Evolutionary conservation across 352 stramenopile genomes (phyloP).

Genomic region (Phytopythium litorale): DNA sequence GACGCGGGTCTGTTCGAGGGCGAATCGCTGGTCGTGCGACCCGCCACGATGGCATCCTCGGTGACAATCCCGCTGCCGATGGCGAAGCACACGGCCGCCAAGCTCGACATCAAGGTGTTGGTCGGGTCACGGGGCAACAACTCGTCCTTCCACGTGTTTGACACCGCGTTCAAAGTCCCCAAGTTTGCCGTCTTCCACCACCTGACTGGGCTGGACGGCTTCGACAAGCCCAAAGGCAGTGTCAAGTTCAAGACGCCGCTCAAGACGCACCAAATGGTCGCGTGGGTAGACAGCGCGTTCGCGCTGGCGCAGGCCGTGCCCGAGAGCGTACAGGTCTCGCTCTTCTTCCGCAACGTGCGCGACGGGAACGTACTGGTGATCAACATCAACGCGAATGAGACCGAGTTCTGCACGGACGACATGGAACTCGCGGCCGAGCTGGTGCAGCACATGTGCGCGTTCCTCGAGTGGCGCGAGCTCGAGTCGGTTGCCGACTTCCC

Average conservation of each 20-base stretch:
- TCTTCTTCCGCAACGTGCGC: conserved; percentile 60
- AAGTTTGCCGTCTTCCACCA: conserved; percentile 86
- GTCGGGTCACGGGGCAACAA: conserved; percentile 81
- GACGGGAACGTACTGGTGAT: conserved; percentile 51
- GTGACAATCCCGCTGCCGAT: conserved; percentile 56
- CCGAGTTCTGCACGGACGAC: conserved; percentile 69
- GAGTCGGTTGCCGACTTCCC: conserved; percentile 86
- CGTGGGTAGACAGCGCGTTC: conserved; percentile 72
- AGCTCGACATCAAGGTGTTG: conserved; percentile 66
- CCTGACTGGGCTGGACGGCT: conserved; percentile 20
- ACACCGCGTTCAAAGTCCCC: conserved; percentile 66
- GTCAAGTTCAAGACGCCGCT: conserved; percentile 72
- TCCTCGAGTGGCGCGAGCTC: conserved; percentile 85
- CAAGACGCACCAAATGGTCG: conserved; percentile 68
- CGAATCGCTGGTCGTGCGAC: conserved; percentile 73
- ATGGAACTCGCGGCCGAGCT: conserved; percentile 87
- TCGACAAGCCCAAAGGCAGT: conserved; percentile 31
- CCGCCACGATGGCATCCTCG: conserved; percentile 34
- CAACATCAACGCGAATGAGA: conserved; percentile 47
- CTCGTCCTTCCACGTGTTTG: conserved; percentile 85
- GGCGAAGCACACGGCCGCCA: conserved; percentile 60
- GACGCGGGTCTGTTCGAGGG: conserved; percentile 85
- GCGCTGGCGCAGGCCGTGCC: conserved; percentile 32
- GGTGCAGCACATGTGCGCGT: conserved; percentile 83
- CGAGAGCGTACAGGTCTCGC: conserved; percentile 34